These are phyloP conservation scores for Viridothelium virens DNA, from an alignment of 495 filamentous ascomycete genomes.

Conservation along the genomic window DNA sequence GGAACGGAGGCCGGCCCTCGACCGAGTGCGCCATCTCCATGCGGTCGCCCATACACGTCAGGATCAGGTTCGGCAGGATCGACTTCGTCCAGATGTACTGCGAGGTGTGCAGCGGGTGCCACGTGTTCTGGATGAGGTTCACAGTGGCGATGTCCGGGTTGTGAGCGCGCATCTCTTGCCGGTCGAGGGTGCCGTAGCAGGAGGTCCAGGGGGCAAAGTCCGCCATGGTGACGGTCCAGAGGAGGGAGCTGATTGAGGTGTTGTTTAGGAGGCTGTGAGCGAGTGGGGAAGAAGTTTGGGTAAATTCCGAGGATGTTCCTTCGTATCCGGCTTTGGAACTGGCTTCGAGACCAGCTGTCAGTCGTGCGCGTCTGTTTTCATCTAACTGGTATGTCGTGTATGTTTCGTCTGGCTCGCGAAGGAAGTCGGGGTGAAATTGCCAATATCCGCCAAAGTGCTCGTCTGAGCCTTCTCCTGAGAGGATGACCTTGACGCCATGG, in stretches of 20 bases:
- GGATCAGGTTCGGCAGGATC: conserved; percentile 36
- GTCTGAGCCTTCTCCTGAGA: conserved; percentile 48
- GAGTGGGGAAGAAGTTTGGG: conserved; percentile 31
- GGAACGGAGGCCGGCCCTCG: conserved; percentile 41
- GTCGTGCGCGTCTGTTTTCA: conserved; percentile 8
- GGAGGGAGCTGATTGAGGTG: conserved; percentile 40
- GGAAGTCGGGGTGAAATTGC: conserved; percentile 36
- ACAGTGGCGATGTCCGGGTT: conserved; percentile 26
- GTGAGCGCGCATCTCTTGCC: conserved; percentile 21
- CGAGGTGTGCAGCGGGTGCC: conserved; percentile 44
- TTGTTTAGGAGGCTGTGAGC: conserved; percentile 37
- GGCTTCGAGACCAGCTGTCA: conserved; percentile 16
- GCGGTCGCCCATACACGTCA: conserved; percentile 41
- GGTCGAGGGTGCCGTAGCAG: conserved; percentile 14
- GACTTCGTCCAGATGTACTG: conserved; percentile 38
- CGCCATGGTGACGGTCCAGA: conserved; percentile 31
- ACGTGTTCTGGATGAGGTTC: conserved; percentile 32
- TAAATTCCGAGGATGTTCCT: conserved; percentile 20
- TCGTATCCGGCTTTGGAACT: conserved; percentile 17
- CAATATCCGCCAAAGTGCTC: conserved; percentile 49
- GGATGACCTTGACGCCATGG: conserved; percentile 43
- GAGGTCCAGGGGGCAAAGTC: conserved; percentile 23
- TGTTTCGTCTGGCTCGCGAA: conserved; percentile 41
- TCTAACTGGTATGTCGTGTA: conserved; percentile 29
- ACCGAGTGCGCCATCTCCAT: conserved; percentile 43